Evolutionary conservation across 768 basidiomycete genomes (phyloP).

Genomic region (Epithele typhae): DNA sequence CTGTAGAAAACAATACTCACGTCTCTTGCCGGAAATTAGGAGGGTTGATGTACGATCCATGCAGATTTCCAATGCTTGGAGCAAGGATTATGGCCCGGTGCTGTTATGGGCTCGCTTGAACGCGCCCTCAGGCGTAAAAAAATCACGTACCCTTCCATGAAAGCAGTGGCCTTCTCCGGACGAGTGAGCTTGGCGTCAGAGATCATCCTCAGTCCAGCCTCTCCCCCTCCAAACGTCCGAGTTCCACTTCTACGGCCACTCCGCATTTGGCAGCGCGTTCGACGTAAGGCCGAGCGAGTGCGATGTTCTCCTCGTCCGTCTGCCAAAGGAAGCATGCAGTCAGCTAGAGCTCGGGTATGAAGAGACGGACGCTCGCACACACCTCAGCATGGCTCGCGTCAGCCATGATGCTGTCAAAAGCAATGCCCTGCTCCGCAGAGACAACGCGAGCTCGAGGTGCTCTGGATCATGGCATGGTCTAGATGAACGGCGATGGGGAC

Average conservation of each 20-base stretch:
- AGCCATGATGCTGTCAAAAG: slow-evolving; percentile 48
- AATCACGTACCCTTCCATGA: slow-evolving; percentile 34
- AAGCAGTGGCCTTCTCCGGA: slow-evolving; percentile 37
- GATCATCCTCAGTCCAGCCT: slow-evolving; percentile 44
- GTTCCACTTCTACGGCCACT: slow-evolving; percentile 43
- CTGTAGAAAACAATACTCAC: slow-evolving; percentile 20
- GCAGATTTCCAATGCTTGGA: slow-evolving; percentile 45
- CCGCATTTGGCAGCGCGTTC: slow-evolving; percentile 37
- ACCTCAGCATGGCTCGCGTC: slow-evolving; percentile 47
- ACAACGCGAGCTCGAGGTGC: slow-evolving; percentile 41
- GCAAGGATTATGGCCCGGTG: slow-evolving; percentile 43
- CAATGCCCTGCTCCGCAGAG: slow-evolving; percentile 42
- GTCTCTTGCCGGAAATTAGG: slow-evolving; percentile 44
- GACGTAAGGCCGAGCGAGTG: slow-evolving; percentile 39
- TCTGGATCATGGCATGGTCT: slow-evolving; percentile 44
- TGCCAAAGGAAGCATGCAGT: slow-evolving; percentile 7
- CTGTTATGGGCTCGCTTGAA: neutral
- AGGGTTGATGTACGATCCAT: slow-evolving; percentile 41
- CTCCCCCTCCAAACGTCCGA: slow-evolving; percentile 44
- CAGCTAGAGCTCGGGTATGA: no score
- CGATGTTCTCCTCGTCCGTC: slow-evolving; percentile 46
- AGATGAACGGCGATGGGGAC: slow-evolving; percentile 46
- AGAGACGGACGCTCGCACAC: neutral
- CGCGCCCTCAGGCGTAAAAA: neutral
- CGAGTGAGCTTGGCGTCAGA: slow-evolving; percentile 45